phyloP scores from a whole-genome alignment of 345 rosid genomes.

The Aurinia saxatilis region DNA sequence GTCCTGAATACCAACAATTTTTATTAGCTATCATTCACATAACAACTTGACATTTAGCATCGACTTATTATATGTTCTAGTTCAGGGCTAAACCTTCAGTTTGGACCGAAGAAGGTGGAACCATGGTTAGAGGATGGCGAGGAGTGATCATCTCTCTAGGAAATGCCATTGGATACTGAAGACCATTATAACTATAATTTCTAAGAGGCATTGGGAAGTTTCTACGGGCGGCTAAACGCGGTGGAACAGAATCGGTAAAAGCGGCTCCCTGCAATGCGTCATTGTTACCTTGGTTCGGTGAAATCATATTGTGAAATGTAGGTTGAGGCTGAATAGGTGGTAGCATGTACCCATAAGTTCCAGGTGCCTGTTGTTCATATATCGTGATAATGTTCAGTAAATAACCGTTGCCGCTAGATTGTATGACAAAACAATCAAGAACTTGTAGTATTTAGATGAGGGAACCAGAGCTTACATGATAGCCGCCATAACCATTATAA shows the following conservation, averaged over 20 bases:
- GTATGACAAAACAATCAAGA: neutral
- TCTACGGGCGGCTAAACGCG: constrained; percentile 62
- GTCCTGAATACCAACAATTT: constrained; percentile 43
- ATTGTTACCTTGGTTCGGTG: constrained; percentile 59
- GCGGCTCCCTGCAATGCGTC: constrained; percentile 39
- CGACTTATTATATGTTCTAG: neutral
- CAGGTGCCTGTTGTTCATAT: constrained; percentile 50
- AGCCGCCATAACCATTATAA: constrained; percentile 86
- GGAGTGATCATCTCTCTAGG: constrained; percentile 66
- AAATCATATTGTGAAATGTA: constrained; percentile 52
- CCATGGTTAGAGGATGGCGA: constrained; percentile 48
- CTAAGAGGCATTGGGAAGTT: constrained; percentile 64
- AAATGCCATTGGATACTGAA: constrained; percentile 70
- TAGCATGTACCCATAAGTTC: constrained; percentile 81
- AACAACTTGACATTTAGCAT: neutral
- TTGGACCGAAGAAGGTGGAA: constrained; percentile 56
- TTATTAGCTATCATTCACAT: neutral
- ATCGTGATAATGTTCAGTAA: neutral
- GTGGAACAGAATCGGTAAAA: constrained; percentile 31
- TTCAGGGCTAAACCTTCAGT: constrained; percentile 53
- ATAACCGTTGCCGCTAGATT: neutral
- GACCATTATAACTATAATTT: constrained; percentile 57
- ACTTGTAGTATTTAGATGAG: neutral
- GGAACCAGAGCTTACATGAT: constrained; percentile 50
- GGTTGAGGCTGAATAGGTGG: constrained; percentile 82